Percentiles rank a stretch among this genome's conserved stretches.
phyloP scores from a whole-genome alignment of 1,139 yeast species.

The Blastobotrys malaysiensis region DNA sequence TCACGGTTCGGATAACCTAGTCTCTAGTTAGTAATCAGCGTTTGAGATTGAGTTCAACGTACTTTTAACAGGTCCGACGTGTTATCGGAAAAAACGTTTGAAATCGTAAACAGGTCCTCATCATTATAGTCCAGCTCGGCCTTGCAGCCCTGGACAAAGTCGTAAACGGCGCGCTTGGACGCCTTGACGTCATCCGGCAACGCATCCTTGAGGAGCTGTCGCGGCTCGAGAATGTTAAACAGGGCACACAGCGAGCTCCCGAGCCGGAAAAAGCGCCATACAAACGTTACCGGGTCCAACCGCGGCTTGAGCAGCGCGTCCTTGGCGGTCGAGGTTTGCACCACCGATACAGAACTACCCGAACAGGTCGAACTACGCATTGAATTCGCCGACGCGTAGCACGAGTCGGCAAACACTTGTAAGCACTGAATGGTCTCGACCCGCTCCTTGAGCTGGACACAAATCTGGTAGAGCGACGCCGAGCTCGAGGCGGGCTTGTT shows the following conservation, averaged over 20 bases:
- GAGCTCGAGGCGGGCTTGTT: slow-evolving; percentile 9
- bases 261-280: slow-evolving; percentile 83
- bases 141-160: slow-evolving; percentile 83
- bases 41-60: slow-evolving; percentile 7
- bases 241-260: slow-evolving; percentile 89
- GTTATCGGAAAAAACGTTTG: slow-evolving; percentile 80
- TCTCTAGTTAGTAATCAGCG: background rate
- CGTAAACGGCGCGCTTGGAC: slow-evolving; percentile 86
- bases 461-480: slow-evolving; percentile 63
- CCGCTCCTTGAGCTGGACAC: slow-evolving; percentile 53
- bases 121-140: slow-evolving; percentile 68
- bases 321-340: slow-evolving; percentile 11
- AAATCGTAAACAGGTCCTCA: slow-evolving; percentile 81
- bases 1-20: slow-evolving; percentile 62
- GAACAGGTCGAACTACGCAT: slow-evolving; percentile 31
- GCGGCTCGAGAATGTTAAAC: slow-evolving; percentile 52
- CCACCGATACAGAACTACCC: slow-evolving; percentile 13
- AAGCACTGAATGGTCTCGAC: slow-evolving; percentile 64
- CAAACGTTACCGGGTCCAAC: slow-evolving; percentile 85
- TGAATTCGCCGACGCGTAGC: slow-evolving; percentile 46
- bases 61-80: slow-evolving; percentile 68
- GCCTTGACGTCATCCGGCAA: slow-evolving; percentile 58
- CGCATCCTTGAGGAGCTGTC: slow-evolving; percentile 35
- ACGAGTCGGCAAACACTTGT: slow-evolving; percentile 59
- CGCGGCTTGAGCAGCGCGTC: slow-evolving; percentile 13